A percentile compares a stretch with the other conserved stretches of the same genome.
These are phyloP conservation scores for Aspergillus sp. DNA, from an alignment of 2,329 filamentous ascomycete species.

Conservation along the genomic window DNA sequence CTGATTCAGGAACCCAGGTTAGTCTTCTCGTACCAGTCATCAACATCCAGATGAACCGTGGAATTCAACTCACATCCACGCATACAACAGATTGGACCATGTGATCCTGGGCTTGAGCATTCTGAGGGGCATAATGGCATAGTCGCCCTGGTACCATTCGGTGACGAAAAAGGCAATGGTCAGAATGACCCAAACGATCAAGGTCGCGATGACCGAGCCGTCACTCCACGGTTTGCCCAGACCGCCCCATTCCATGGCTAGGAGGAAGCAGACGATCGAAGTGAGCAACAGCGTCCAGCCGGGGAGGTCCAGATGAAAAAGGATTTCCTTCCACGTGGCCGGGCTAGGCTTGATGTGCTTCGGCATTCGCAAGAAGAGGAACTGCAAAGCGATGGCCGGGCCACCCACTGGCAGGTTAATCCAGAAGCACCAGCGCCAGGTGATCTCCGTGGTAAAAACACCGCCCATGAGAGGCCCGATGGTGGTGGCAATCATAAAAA, in stretches of 20 bases:
- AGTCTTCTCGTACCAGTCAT: no score
- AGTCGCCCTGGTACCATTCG: not conserved
- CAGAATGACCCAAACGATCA: not conserved
- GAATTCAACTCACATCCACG: no score
- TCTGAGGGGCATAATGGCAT: not conserved
- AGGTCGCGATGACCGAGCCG: not conserved
- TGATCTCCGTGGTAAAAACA: not conserved
- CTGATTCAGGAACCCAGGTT: no score
- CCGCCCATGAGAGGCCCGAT: not conserved
- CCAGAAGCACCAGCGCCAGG: constrained; percentile 1
- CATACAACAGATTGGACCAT: no score
- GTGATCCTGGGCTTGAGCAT: no score
- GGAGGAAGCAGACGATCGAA: not conserved
- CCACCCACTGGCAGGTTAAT: not conserved
- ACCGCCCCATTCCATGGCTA: not conserved
- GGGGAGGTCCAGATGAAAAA: not conserved
- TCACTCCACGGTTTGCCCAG: not conserved
- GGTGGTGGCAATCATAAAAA: not conserved
- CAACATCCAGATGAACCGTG: no score
- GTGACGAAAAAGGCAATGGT: not conserved
- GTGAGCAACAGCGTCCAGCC: not conserved
- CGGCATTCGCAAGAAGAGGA: not conserved
- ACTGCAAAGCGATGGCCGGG: not conserved
- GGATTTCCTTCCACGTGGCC: not conserved
- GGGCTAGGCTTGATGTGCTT: not conserved